phyloP scores from a whole-genome alignment of 176 grass and related monocot genomes.

The Oryza longistaminata region DNA sequence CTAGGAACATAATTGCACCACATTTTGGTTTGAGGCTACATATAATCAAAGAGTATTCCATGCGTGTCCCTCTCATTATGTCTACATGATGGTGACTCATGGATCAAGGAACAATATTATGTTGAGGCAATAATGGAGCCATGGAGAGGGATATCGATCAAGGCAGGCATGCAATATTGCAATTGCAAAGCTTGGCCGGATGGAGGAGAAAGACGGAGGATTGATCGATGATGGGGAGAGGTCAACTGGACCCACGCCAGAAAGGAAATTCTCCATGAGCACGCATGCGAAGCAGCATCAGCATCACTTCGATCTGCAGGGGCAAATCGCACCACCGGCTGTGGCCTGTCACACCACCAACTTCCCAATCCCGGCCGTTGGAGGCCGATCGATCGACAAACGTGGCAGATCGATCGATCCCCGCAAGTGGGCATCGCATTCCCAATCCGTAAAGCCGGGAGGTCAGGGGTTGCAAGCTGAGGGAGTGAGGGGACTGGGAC shows the following conservation, averaged over 20 bases:
- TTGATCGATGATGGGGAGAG: not conserved
- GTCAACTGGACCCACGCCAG: constrained; percentile 31
- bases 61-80: constrained; percentile 17
- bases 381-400: constrained; percentile 1
- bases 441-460: constrained; percentile 34
- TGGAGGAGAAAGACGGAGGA: constrained; percentile 4
- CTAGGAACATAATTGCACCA: not conserved
- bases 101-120: constrained; percentile 44
- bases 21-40: not conserved
- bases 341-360: not conserved
- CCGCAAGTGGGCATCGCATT: constrained; percentile 53
- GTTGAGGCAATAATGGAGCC: constrained; percentile 47
- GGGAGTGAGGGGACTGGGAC: too few species aligned
- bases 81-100: constrained; percentile 24
- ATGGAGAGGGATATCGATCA: constrained; percentile 1
- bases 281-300: constrained; percentile 1
- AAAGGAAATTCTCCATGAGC: constrained; percentile 28
- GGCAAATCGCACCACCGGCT: not conserved
- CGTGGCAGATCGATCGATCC: not conserved
- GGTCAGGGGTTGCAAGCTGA: too few species aligned
- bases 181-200: not conserved
- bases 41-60: not conserved
- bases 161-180: not conserved
- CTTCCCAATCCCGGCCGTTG: not conserved
- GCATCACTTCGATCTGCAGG: not conserved